Base-by-base conservation (phyloP, 257 asterid genomes). In the Solanum pimpinellifolium region DNA sequence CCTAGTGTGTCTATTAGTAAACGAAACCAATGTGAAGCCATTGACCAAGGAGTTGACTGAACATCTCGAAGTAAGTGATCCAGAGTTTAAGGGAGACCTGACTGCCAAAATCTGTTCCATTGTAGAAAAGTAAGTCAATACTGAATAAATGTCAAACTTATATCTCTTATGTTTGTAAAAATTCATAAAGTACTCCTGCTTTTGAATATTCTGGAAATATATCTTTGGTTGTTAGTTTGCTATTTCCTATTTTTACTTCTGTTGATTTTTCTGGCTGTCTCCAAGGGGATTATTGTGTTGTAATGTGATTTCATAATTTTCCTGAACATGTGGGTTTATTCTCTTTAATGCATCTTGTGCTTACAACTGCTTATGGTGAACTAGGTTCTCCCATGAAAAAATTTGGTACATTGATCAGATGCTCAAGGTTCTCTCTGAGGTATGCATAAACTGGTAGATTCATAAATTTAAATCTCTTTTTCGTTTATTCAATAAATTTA, bases 371-470 rank as follows among this genome's bases (percentile, higher is more conserved):
- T 80, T 47, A 80, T 80, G 84, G 84, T 80, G 68, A 52, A 77
- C 84, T 93, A 97, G 99, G 97, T 96, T 93, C 89, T 94, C 98
- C 66, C 96, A 98, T 13, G 99, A 97, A 86, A 97, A 96, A 90
- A 90, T 91, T 70, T 97, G 99, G 99, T 96, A 97, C 89, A 92
- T 97, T 85, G 98, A 96, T 93, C 98, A 97, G 91, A 94, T 97
- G 98, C 95, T 97, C 87, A 96, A 95, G 94, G 98, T 96, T 89
- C 94, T 97, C 35, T 90, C 97, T 74, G 95, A 94, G 99, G 99
- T 97, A 93, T 52, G 83, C 62, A 77, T 42, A 42, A 77, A 44
- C 39, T 77, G 83, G 62, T 77, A 77, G 83, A 44, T 27, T 77
- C 62, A 44, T 77, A 44, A 76, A 25, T 44, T 44, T 77, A 42